phyloP scores from a whole-genome alignment of 2,329 filamentous ascomycete genomes.

The Pseudomassariella vexata region DNA sequence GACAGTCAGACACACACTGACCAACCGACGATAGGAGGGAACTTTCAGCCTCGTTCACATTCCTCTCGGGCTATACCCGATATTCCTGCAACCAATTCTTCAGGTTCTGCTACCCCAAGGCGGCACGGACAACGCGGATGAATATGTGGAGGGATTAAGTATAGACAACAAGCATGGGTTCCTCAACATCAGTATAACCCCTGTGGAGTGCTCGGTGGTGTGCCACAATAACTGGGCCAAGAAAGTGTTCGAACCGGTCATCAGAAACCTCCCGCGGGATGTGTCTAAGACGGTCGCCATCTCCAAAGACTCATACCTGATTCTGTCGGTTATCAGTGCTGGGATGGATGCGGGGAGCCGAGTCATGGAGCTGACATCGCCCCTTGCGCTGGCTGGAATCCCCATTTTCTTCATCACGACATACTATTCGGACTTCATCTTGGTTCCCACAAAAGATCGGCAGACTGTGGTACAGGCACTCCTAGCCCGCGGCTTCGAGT shows the following conservation, averaged over 20 bases:
- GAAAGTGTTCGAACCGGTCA: slow-evolving; percentile 68
- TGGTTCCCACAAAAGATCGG: slow-evolving; percentile 73
- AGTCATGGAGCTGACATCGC: slow-evolving; percentile 86
- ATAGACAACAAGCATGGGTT: slow-evolving; percentile 65
- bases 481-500: slow-evolving; percentile 74
- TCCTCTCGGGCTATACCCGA: slow-evolving; percentile 69
- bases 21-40: slow-evolving; percentile 59
- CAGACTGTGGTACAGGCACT: slow-evolving; percentile 71
- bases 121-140: slow-evolving; percentile 25
- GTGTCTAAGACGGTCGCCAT: slow-evolving; percentile 57
- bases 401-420: slow-evolving; percentile 98
- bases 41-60: slow-evolving; percentile 87
- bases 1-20: slow-evolving; percentile 11
- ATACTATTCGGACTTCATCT: slow-evolving; percentile 95
- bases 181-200: slow-evolving; percentile 88
- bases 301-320: slow-evolving; percentile 77
- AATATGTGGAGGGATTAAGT: slow-evolving; percentile 39
- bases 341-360: slow-evolving; percentile 87
- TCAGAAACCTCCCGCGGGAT: slow-evolving; percentile 55
- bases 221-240: slow-evolving; percentile 72
- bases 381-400: slow-evolving; percentile 84
- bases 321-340: slow-evolving; percentile 84
- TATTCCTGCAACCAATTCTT: slow-evolving; percentile 82
- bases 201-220: slow-evolving; percentile 86
- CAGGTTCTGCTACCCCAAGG: slow-evolving; percentile 68